Percentiles rank a stretch among this genome's conserved stretches.
Evolutionary conservation across 192 early-diverging fungal genomes (phyloP).

Genomic region (Paraglomus brasilianum): DNA sequence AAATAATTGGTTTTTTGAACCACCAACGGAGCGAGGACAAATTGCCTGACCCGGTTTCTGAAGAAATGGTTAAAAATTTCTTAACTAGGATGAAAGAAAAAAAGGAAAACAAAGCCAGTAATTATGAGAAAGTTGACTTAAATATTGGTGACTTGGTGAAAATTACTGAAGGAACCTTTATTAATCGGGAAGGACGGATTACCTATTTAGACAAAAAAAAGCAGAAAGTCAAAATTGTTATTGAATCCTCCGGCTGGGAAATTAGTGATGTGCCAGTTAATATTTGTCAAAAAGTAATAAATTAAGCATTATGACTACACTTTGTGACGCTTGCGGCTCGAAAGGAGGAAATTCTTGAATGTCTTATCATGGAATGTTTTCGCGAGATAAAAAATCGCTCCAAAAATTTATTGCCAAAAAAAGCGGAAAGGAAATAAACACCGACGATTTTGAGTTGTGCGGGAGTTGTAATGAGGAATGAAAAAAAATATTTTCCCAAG

Average conservation of each 20-base stretch:
- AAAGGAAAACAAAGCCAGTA: neutral
- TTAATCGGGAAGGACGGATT: neutral
- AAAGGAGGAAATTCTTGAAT: no score
- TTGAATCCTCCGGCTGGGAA: neutral
- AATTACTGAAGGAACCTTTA: neutral
- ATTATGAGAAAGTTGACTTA: neutral
- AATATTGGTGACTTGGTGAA: neutral
- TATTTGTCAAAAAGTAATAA: constrained; percentile 1
- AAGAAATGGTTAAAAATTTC: neutral
- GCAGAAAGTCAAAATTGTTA: constrained; percentile 1
- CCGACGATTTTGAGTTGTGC: no score
- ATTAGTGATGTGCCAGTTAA: neutral
- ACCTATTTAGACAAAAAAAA: constrained; percentile 5
- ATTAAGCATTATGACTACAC: no score
- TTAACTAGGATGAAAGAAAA: neutral
- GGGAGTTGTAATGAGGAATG: no score
- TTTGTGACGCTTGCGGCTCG: no score
- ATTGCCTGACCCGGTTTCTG: constrained; percentile 6
- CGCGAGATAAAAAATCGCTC: no score
- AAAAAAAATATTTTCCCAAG: no score
- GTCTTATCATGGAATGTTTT: no score
- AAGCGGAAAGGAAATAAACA: no score
- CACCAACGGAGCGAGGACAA: neutral
- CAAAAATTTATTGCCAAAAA: no score
- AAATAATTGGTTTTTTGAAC: neutral